Base-by-base conservation (phyloP, 805 yeast species). In the Lachancea meyersii region DNA sequence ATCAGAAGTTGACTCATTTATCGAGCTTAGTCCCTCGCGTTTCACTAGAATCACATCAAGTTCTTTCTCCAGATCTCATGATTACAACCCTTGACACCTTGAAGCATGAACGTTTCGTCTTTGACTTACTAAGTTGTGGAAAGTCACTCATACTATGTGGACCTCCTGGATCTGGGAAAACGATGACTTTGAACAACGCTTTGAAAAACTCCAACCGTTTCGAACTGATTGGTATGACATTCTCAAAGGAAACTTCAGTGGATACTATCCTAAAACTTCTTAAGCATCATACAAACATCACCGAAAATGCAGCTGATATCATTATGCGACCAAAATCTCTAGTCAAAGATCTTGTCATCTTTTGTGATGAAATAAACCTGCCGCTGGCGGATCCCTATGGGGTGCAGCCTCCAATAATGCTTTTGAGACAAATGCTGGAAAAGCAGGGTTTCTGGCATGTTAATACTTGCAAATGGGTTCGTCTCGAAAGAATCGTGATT, bases 101-200 rank as follows among this genome's bases (percentile, higher is more conserved):
- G 1, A 70, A 79, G 43, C 85, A 85, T 44, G 91, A 86, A 46
- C 57, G 65, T 1, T 53, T 85, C 9, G 69, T 91, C 1, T 73
- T 71, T 42, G 67, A 79, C 0, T 59, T 84, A 2, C 53, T 89
- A 28, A 67, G 69, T 26, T 75, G 76, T 35, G 80, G 75, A 41
- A 65, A 65, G 31, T 77, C 94, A 0, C 58, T 86, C 14, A 68
- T 91, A 21, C 68, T 91, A 18, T 87, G 96, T 63, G 97, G 97
- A 2, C 97, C 97, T 0, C 97, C 97, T 0, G 97, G 97, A 3
- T 83, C 96, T 0, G 97, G 97, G 45, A 91, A 91, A 58, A 89
- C 97, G 0, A 89, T 91, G 97, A 79, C 89, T 0, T 63, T 91
- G 16, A 71, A 86, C 50, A 77, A 81, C 36, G 80, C 87, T 0